Conservation (phyloP, 1,284 basidiomycete species). For the Inonotus obliquus region DNA sequence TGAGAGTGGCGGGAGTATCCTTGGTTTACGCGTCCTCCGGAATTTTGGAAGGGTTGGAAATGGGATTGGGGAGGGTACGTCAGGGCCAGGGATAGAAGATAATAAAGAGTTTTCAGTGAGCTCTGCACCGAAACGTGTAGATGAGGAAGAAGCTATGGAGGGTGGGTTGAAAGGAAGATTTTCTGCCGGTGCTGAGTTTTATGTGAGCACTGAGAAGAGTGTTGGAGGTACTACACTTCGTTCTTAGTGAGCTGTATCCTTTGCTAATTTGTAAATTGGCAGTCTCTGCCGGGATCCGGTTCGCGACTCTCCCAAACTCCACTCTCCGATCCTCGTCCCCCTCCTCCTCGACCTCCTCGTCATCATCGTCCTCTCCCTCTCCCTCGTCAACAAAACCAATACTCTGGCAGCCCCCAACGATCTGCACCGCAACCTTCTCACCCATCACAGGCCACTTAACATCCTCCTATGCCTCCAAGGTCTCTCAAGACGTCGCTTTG, state of each 20-base stretch:
- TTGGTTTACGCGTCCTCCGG: slow-evolving; percentile 85
- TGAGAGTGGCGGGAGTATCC: slow-evolving; percentile 78
- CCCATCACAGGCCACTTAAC: slow-evolving; percentile 96
- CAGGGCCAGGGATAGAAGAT: not conserved
- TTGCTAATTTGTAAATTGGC: slow-evolving; percentile 12
- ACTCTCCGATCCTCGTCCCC: slow-evolving; percentile 25
- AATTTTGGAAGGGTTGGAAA: slow-evolving; percentile 76
- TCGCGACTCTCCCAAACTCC: slow-evolving; percentile 79
- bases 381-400: slow-evolving; percentile 31
- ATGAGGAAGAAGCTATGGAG: slow-evolving; percentile 87
- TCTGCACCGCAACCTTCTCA: slow-evolving; percentile 91
- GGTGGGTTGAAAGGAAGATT: slow-evolving; percentile 87
- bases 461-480: slow-evolving; percentile 85
- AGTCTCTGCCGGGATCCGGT: slow-evolving; percentile 93
- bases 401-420: slow-evolving; percentile 77
- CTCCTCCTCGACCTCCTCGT: slow-evolving; percentile 32
- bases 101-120: slow-evolving; percentile 21
- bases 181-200: slow-evolving; percentile 90
- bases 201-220: slow-evolving; percentile 90
- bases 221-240: slow-evolving; percentile 63
- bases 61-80: slow-evolving; percentile 29
- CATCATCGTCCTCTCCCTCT: slow-evolving; percentile 34
- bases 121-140: slow-evolving; percentile 60
- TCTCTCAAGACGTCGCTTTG: slow-evolving; percentile 82
- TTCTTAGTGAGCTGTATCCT: not conserved